Evolutionary conservation across 202 grass and related monocot species (phyloP), one percentile per base, ranked within the genome.

Genomic region (Tripidium arundinaceum): DNA sequence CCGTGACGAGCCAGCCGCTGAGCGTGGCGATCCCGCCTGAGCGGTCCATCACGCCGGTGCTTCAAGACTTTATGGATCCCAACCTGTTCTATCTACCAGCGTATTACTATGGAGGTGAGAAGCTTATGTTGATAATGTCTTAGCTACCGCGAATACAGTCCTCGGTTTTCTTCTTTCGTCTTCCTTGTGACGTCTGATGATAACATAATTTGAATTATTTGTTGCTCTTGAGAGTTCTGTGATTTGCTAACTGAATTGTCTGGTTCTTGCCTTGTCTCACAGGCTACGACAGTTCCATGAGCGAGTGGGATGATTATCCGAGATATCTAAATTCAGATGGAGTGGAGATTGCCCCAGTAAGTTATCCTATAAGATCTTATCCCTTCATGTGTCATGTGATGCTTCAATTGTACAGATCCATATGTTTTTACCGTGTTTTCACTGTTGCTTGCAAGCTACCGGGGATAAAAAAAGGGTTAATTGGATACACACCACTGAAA

Each of bases 321-420:
- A 87, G 87, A 80, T 90, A 93, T 69, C 74, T 84, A 77, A 90
- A 87, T 77, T 75, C 77, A 79, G 91, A 93, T 68, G 87, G 84
- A 83, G 74, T 86, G 70, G 87, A 93, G 91, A 86, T 90, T 69
- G 24, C 87, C 79, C 84, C 78, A 46, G 86, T 85, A 85, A 80
- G 91, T 83, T 77, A 62, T 19, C 21, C 19, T 68, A 22, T 25
- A 38, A 16, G 52, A 76, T 69, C 16, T 61, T 36, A 6, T 6
- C 2, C 34, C 34, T 36, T 36, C 34, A 45, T 8, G 12, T 13
- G 1, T 2, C 29, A 31, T 31, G 29, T 31, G 29, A 31, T 31
- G 29, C 29, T 31, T 31, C 29, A n/a, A n/a, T n/a, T n/a, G n/a
- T n/a, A n/a, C n/a, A n/a, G n/a, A n/a, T n/a, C n/a, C n/a, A n/a